phyloP scores from a whole-genome alignment of 192 early-diverging fungal genomes.

The Funneliformis mosseae region DNA sequence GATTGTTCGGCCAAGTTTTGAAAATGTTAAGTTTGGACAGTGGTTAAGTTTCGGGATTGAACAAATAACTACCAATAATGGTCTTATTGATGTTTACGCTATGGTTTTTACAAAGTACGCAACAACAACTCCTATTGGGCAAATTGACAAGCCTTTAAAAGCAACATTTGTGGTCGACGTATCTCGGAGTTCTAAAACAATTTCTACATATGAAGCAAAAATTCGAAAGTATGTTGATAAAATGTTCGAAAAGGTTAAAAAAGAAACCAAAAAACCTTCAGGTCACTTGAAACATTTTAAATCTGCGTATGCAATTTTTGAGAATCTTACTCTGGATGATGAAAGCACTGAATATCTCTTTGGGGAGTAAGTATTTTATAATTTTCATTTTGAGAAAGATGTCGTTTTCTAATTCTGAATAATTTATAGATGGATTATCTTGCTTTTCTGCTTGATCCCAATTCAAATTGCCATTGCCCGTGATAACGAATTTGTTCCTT shows the following conservation, averaged over 20 bases:
- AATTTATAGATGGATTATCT: constrained; percentile 20
- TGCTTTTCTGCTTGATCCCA: constrained; percentile 21
- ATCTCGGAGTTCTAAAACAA: neutral
- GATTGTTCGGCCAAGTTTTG: neutral
- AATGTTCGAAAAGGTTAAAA: constrained; percentile 18
- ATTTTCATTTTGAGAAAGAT: neutral
- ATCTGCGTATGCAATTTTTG: neutral
- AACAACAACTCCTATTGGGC: constrained; percentile 2
- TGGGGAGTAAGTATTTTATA: constrained; percentile 18
- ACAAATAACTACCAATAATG: constrained; percentile 17
- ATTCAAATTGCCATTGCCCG: constrained; percentile 30
- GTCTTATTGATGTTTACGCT: constrained; percentile 26
- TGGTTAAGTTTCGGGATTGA: constrained; percentile 10
- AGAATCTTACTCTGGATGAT: neutral
- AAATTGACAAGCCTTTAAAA: neutral
- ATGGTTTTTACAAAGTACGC: constrained; percentile 31
- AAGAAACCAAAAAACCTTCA: constrained; percentile 22
- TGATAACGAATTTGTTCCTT: constrained; percentile 29
- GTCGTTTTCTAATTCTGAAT: neutral
- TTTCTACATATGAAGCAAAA: neutral
- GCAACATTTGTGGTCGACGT: constrained; percentile 12
- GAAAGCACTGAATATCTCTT: neutral
- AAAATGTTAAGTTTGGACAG: neutral
- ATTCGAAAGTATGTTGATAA: constrained; percentile 12
- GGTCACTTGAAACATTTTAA: constrained; percentile 23